Evolutionary conservation across 2,329 filamentous ascomycete genomes (phyloP), one percentile per base, ranked within the genome.

Genomic region (Aureobasidium sp.): DNA sequence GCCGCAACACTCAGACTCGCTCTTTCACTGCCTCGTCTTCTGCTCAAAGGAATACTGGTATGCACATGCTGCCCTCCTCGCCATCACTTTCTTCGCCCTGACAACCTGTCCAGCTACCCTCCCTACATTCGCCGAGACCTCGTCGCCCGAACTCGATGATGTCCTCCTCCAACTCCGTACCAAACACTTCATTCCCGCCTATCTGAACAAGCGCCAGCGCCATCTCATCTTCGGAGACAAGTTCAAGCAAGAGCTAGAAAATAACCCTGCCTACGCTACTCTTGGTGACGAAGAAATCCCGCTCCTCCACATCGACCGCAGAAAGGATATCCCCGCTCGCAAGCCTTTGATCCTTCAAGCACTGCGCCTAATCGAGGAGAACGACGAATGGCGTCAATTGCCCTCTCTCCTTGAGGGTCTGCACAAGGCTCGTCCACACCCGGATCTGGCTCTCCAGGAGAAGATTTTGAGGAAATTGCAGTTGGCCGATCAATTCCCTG

Each of bases 141-240:
- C 76, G 11, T 72, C 71, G 14, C 69, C 74, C 53, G 72, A 76
- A 48, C 75, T 80, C 60, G 69, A 76, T 54, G 54, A 67, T 25
- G 64, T 77, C 39, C 75, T 81, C 62, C 64, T 68, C 6, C 70
- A 64, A 10, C 68, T 79, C 58, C 78, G 78, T 64, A 70, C 69
- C 49, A 75, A 76, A 55, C 67, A 79, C 66, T 73, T 80, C 62
- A 71, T 80, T 27, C 78, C 78, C 13, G 67, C 68, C 49, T 75
- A 78, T 67, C 73, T 81, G 58, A 73, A 70, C 62, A 64, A 67
- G 16, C 70, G 71, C 42, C 76, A 80, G 65, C 67, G 71, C 34
- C 69, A 72, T 62, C 73, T 80, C 34, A 74, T 80, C 65, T 79
- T 74, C 70, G 67, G 68, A 49, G 63, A 70, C 21, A 73, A 75